Percentiles rank a stretch among this genome's conserved stretches.
These are phyloP conservation scores for Malus hybrid DNA, from an alignment of 331 rosid genomes.

Conservation along the genomic window DNA sequence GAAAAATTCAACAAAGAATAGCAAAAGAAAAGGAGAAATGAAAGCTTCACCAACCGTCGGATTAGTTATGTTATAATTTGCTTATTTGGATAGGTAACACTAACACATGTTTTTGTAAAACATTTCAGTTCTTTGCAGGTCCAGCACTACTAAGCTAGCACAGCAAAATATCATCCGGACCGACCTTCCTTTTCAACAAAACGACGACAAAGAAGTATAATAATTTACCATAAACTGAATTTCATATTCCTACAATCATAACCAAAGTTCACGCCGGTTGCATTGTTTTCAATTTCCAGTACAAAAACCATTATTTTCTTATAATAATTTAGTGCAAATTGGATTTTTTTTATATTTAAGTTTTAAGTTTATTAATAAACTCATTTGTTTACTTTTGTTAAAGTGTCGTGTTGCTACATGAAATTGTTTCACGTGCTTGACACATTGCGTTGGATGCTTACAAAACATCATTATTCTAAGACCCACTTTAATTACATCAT, in stretches of 20 bases:
- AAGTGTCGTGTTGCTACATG: not conserved
- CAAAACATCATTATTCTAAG: not conserved
- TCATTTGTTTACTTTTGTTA: not conserved
- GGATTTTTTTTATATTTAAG: too few relatives aligned
- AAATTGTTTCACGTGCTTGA: not conserved
- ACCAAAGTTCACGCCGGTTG: not conserved
- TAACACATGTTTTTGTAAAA: not conserved
- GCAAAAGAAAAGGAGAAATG: not conserved
- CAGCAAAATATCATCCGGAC: not conserved
- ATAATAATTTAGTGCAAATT: not conserved
- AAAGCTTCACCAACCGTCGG: not conserved
- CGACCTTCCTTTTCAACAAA: not conserved
- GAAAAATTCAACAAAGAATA: not conserved
- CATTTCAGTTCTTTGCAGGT: not conserved
- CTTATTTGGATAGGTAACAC: not conserved
- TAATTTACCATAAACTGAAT: not conserved
- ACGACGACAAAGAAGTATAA: not conserved
- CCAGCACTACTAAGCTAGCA: not conserved
- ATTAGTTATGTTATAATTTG: not conserved
- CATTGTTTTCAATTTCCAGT: not conserved
- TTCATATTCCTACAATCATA: not conserved
- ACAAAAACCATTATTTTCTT: not conserved
- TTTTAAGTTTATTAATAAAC: not conserved
- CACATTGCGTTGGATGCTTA: not conserved
- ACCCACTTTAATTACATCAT: not conserved